Conservation (phyloP, 768 basidiomycete genomes). For the Auriculariales sp. region DNA sequence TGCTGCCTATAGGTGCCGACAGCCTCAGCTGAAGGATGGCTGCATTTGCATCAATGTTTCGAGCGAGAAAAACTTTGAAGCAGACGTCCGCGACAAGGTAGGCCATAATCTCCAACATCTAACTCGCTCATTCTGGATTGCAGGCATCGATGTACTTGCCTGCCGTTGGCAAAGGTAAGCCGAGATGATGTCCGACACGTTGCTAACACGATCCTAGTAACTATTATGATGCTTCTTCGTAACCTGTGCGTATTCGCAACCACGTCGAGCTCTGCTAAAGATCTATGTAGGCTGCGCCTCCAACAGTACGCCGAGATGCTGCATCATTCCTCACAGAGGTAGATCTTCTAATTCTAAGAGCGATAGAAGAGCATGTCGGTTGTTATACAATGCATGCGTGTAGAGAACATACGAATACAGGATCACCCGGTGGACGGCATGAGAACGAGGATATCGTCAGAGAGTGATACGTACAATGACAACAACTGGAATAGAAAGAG, state of each 20-base stretch:
- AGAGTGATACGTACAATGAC: no score
- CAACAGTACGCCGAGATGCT: conserved; percentile 32
- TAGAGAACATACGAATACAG: no score
- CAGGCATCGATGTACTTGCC: conserved; percentile 92
- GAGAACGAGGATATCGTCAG: no score
- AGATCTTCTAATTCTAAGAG: no score
- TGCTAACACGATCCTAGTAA: conserved; percentile 28
- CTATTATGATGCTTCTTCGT: conserved; percentile 91
- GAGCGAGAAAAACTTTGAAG: conserved; percentile 92
- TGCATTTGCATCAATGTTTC: conserved; percentile 89
- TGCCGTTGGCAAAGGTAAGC: conserved; percentile 64
- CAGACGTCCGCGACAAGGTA: conserved; percentile 84
- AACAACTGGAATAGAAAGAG: no score
- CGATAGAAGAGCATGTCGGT: no score
- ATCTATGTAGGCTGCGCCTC: conserved; percentile 32
- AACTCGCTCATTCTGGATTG: no score
- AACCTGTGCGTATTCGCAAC: conserved; percentile 53
- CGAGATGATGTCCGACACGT: not conserved
- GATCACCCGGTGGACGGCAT: no score
- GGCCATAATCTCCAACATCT: no score
- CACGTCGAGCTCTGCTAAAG: not conserved
- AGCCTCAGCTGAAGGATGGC: conserved; percentile 79
- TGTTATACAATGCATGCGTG: no score
- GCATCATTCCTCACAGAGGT: not conserved
- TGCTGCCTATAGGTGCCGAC: conserved; percentile 74